phyloP scores from a whole-genome alignment of 148 eudicot genomes.

The Camellia lanceoleosa region DNA sequence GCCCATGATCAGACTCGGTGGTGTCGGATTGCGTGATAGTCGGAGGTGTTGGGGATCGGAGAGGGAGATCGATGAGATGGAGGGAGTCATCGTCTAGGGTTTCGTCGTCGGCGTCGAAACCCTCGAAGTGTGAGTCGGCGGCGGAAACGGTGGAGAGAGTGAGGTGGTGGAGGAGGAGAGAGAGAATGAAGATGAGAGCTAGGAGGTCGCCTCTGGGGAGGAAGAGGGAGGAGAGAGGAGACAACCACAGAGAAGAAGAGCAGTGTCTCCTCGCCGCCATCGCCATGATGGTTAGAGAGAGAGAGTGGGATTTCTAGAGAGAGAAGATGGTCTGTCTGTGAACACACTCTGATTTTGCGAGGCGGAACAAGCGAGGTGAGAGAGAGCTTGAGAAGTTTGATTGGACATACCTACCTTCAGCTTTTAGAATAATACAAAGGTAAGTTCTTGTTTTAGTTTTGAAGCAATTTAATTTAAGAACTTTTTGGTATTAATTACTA shows the following conservation, averaged over 20 bases:
- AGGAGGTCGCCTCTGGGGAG: conserved; percentile 37
- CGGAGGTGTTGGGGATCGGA: conserved; percentile 39
- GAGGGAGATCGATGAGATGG: conserved; percentile 34
- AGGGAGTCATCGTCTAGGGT: conserved; percentile 36
- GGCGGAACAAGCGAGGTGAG: too few species aligned
- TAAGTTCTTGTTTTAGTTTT: too few species aligned
- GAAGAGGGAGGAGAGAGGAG: conserved; percentile 33
- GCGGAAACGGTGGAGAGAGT: conserved; percentile 1
- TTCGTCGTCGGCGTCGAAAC: conserved; percentile 50
- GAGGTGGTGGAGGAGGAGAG: conserved; percentile 50
- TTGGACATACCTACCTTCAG: too few species aligned
- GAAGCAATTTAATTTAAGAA: too few species aligned
- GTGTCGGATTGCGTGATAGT: conserved; percentile 35
- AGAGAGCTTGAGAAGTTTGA: too few species aligned
- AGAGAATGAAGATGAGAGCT: conserved; percentile 39
- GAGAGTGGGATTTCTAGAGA: too few species aligned
- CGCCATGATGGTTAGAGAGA: too few species aligned
- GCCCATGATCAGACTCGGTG: neutral
- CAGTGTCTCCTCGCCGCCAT: conserved; percentile 34
- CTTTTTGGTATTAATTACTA: too few species aligned
- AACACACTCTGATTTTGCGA: too few species aligned
- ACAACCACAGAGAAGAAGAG: conserved; percentile 19
- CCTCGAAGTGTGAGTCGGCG: conserved; percentile 43
- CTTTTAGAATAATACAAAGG: too few species aligned
- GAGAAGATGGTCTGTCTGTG: too few species aligned